Conservation (phyloP, 371 early-diverging fungal genomes). For the Mucor mucedo region DNA sequence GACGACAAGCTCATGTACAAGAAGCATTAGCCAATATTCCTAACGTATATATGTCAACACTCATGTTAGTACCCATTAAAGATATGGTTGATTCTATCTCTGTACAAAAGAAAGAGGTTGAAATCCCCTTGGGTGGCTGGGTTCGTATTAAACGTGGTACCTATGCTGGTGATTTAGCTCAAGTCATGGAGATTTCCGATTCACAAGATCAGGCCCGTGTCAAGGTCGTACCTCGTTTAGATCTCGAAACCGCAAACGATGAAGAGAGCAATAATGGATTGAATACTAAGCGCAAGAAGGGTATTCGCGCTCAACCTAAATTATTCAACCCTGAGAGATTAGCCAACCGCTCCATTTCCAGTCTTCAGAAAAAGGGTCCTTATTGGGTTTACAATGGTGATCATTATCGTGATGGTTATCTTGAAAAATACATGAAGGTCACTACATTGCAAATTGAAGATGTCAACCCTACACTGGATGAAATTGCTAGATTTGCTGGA, state of each 20-base stretch:
- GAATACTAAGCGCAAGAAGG: conserved; percentile 61
- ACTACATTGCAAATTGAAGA: conserved; percentile 74
- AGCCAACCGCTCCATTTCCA: conserved; percentile 52
- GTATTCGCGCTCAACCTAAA: conserved; percentile 65
- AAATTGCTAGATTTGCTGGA: conserved; percentile 86
- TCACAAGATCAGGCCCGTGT: conserved; percentile 81
- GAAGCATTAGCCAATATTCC: conserved; percentile 75
- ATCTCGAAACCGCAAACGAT: conserved; percentile 47
- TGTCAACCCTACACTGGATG: conserved; percentile 92
- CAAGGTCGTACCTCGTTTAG: conserved; percentile 91
- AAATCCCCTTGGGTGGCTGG: conserved; percentile 86
- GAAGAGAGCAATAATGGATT: conserved; percentile 25
- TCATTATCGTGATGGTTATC: conserved; percentile 85
- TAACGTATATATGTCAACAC: conserved; percentile 73
- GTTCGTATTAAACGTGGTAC: conserved; percentile 95
- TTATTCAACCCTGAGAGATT: conserved; percentile 78
- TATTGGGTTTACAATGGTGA: conserved; percentile 83
- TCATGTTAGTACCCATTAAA: conserved; percentile 91
- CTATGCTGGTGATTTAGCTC: conserved; percentile 95
- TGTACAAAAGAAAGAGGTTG: conserved; percentile 70
- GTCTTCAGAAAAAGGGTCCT: conserved; percentile 60
- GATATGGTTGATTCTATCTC: conserved; percentile 96
- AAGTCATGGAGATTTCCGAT: conserved; percentile 83
- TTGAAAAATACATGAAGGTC: conserved; percentile 89
- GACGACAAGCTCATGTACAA: conserved; percentile 83